Evolutionary conservation across 306 rosid species (phyloP).

Genomic region (Prunus mongolica): DNA sequence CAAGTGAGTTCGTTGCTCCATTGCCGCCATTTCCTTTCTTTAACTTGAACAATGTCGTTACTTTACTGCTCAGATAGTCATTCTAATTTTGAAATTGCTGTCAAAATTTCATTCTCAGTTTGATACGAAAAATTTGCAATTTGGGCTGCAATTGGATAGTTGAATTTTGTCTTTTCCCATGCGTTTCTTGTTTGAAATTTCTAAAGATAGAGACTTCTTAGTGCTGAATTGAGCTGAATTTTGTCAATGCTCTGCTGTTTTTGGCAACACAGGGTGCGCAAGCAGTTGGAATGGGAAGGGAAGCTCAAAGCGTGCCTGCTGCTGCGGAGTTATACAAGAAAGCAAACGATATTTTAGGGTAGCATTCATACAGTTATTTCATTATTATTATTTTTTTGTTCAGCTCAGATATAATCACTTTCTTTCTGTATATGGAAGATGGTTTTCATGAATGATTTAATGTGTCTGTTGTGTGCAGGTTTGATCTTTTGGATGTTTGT

Average conservation of each 20-base stretch:
- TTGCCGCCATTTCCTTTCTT: not conserved
- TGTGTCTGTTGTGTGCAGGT: conserved; percentile 41
- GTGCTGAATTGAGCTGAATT: conserved; percentile 4
- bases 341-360: conserved; percentile 88
- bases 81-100: not conserved
- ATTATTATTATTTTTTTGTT: not conserved
- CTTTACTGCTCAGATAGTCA: not conserved
- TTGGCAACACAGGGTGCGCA: conserved; percentile 74
- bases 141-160: not conserved
- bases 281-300: conserved; percentile 95
- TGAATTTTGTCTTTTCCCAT: not conserved
- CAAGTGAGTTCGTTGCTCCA: conserved; percentile 43
- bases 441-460: not conserved
- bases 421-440: not conserved
- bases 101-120: not conserved
- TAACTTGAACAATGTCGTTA: not conserved
- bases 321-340: conserved; percentile 67
- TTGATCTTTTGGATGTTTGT: conserved; percentile 93
- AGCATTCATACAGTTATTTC: not conserved
- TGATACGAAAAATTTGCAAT: not conserved
- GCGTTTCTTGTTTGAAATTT: not conserved
- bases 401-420: not conserved
- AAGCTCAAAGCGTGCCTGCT: conserved; percentile 76
- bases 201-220: not conserved
- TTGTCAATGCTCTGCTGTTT: not conserved